Evolutionary conservation across 495 filamentous ascomycete genomes (phyloP).

Genomic region (Baudoinia panamericana): DNA sequence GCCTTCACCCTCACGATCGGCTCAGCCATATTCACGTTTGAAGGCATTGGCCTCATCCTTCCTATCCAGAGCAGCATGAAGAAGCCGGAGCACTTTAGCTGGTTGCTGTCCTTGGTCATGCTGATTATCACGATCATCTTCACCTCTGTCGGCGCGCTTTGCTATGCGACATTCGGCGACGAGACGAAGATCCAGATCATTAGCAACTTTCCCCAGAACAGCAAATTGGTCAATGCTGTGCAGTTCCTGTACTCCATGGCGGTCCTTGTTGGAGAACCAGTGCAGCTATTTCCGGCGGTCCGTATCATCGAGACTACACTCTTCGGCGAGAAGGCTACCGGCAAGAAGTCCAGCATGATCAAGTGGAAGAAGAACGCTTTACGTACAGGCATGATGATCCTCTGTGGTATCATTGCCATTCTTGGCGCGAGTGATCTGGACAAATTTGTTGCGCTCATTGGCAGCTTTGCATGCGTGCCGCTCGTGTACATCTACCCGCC

Average conservation of each 20-base stretch:
- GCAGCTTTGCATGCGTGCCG: conserved; percentile 45
- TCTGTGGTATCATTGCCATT: conserved; percentile 40
- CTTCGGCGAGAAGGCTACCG: conserved; percentile 39
- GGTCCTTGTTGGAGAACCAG: conserved; percentile 47
- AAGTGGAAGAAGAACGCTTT: conserved; percentile 59
- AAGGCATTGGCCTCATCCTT: conserved; percentile 53
- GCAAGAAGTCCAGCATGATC: conserved; percentile 38
- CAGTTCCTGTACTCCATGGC: conserved; percentile 55
- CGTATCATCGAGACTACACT: conserved; percentile 45
- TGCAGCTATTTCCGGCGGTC: conserved; percentile 52
- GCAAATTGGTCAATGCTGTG: conserved; percentile 49
- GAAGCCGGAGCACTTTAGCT: conserved; percentile 44
- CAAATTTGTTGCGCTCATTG: conserved; percentile 50
- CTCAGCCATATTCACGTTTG: conserved; percentile 53
- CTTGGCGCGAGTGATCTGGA: conserved; percentile 47
- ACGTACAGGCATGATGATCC: conserved; percentile 34
- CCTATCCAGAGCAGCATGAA: conserved; percentile 53
- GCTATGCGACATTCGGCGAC: conserved; percentile 50
- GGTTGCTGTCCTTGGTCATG: conserved; percentile 47
- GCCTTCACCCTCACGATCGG: conserved; percentile 51
- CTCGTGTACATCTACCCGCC: conserved; percentile 44
- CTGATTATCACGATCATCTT: conserved; percentile 49
- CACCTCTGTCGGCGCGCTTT: conserved; percentile 48
- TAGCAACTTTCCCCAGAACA: conserved; percentile 49
- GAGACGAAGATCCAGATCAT: conserved; percentile 49